These are phyloP conservation scores for Cytidiella melzeri DNA, from an alignment of 768 basidiomycete genomes.

Conservation along the genomic window DNA sequence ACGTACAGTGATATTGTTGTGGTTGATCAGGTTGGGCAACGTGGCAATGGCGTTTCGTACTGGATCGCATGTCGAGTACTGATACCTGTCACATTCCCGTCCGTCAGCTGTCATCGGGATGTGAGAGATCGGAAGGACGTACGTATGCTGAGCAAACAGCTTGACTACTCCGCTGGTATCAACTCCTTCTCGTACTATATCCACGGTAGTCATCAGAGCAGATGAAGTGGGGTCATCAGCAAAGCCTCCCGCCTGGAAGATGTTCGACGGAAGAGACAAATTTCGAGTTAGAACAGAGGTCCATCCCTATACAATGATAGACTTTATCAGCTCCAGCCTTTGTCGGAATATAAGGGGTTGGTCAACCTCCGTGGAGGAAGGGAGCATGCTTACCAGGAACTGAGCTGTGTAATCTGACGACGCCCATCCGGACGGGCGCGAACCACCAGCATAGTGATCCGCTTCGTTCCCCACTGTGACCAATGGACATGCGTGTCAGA, in stretches of 20 bases:
- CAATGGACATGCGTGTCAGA: background rate
- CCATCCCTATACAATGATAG: constrained; percentile 25
- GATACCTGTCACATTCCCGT: constrained; percentile 18
- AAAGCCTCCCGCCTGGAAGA: constrained; percentile 20
- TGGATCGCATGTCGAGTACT: constrained; percentile 30
- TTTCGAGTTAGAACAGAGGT: constrained; percentile 17
- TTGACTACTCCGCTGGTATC: constrained; percentile 19
- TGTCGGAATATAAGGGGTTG: no score
- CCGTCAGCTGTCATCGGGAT: background rate
- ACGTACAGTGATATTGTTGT: constrained; percentile 27
- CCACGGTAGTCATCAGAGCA: constrained; percentile 22
- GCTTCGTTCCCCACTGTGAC: constrained; percentile 22
- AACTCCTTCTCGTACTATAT: constrained; percentile 23
- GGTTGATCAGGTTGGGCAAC: constrained; percentile 27
- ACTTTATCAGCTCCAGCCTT: no score
- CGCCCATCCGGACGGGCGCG: constrained; percentile 16
- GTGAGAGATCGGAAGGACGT: no score
- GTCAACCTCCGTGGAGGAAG: no score
- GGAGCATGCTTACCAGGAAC: constrained; percentile 13
- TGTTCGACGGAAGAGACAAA: constrained; percentile 14
- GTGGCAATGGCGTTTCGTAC: constrained; percentile 25
- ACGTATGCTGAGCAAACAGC: constrained; percentile 27
- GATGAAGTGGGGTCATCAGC: constrained; percentile 22
- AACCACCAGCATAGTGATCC: constrained; percentile 22
- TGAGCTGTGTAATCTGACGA: constrained; percentile 20